A percentile compares a stretch with the other conserved stretches of the same genome.
Evolutionary conservation across 75 land plant species (phyloP).

Genomic region (Picea glauca): DNA sequence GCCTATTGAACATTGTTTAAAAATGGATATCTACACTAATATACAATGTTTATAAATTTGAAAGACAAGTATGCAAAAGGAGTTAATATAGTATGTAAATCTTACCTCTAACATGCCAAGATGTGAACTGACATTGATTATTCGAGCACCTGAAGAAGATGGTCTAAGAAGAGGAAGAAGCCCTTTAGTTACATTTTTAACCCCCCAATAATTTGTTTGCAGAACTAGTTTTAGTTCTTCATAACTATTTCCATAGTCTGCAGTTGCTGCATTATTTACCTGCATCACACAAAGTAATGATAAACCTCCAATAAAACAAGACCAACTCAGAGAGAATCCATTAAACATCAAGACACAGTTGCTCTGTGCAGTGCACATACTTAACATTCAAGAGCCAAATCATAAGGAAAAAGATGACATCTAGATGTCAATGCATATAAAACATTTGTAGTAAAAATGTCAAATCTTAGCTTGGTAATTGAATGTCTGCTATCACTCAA

Average conservation of each 20-base stretch:
- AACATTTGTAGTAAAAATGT: no score
- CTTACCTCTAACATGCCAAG: conserved; percentile 19
- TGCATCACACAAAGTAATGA: background rate
- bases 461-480: no score
- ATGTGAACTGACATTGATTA: conserved; percentile 23
- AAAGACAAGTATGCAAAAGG: background rate
- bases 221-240: conserved; percentile 13
- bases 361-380: background rate
- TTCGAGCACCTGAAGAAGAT: conserved; percentile 29
- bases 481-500: no score
- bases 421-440: no score
- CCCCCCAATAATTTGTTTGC: conserved; percentile 21
- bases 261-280: conserved; percentile 21
- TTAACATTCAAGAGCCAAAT: background rate
- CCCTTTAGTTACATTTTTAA: conserved; percentile 12
- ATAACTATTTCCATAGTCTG: conserved; percentile 1
- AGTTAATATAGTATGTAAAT: background rate
- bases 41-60: no score
- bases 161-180: conserved; percentile 22
- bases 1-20: no score
- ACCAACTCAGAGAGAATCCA: background rate
- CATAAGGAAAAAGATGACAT: background rate
- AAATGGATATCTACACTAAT: no score
- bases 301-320: background rate
- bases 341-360: background rate